Evolutionary conservation across 306 rosid species (phyloP), one percentile per base, ranked within the genome.

Genomic region (Cicer bijugum): DNA sequence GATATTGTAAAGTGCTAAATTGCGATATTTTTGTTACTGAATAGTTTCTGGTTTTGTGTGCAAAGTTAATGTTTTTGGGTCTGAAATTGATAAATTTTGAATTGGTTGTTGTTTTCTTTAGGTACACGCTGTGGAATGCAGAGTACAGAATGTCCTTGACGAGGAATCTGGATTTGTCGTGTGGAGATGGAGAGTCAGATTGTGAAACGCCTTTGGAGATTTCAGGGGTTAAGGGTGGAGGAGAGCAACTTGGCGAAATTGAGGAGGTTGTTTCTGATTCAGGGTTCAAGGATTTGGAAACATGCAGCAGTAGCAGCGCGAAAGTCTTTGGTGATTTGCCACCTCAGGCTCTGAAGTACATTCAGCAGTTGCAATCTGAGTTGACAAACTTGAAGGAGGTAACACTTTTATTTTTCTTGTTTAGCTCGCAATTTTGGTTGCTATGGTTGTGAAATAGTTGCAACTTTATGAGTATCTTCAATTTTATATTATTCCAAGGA

Each of bases 91-190:
- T 20, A 6, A 23, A 60, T 61, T 66, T 69, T 8, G 43, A 16
- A 55, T 57, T 14, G 17, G 39, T 63, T 53, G 69, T 38, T 74
- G 58, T 43, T 62, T 56, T 20, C 20, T 38, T 17, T 72, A 94
- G 99, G 87, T 94, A 91, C 76, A 94, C 99, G 7, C 81, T 94
- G 44, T 94, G 99, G 99, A 94, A 89, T 75, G 99, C 93, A 6
- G 99, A 91, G 85, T 94, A 94, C 80, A 83, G 99, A 80, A 77
- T 89, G 78, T 91, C 93, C 35, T 70, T 94, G 85, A 82, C 47
- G 85, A 89, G 96, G 88, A 94, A 94, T 85, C 82, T 94, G 15
- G 95, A 91, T 67, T 71, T 89, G 1, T 71, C 75, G 9, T 70
- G 55, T 17, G 63, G 40, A 66, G 77, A 40, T 62, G 40, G 75